Evolutionary conservation across 768 basidiomycete genomes (phyloP).

Genomic region (Gymnopilus junonius): DNA sequence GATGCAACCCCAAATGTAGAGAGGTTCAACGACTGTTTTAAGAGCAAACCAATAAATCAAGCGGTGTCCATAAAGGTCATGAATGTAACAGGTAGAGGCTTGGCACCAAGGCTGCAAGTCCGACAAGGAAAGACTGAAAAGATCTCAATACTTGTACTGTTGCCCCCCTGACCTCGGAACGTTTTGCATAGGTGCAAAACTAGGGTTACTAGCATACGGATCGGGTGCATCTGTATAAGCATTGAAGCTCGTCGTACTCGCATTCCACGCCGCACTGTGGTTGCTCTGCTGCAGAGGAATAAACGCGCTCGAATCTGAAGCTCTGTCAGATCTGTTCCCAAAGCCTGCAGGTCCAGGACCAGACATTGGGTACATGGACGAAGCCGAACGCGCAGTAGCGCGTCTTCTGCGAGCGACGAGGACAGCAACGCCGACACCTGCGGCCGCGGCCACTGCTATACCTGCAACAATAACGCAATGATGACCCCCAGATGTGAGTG

Average conservation of each 20-base stretch:
- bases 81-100: not conserved
- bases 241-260: conserved; percentile 51
- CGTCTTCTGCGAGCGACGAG: conserved; percentile 55
- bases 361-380: conserved; percentile 27
- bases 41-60: not conserved
- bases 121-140: not conserved
- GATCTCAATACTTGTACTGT: not conserved
- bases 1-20: not conserved
- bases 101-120: too few species aligned
- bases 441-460: conserved; percentile 51
- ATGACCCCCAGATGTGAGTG: conserved; percentile 45
- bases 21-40: not conserved
- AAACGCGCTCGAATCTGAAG: conserved; percentile 67
- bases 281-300: conserved; percentile 70
- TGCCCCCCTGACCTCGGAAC: not conserved
- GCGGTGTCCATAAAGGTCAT: not conserved
- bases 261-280: conserved; percentile 59
- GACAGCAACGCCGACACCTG: conserved; percentile 58
- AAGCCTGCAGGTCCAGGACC: not conserved
- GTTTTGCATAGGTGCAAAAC: not conserved
- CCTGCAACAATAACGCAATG: conserved; percentile 55
- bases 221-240: not conserved
- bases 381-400: conserved; percentile 33
- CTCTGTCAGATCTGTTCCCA: not conserved
- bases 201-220: not conserved